Base-by-base conservation (phyloP, 2,329 filamentous ascomycete species). In the Penicillium sp. region DNA sequence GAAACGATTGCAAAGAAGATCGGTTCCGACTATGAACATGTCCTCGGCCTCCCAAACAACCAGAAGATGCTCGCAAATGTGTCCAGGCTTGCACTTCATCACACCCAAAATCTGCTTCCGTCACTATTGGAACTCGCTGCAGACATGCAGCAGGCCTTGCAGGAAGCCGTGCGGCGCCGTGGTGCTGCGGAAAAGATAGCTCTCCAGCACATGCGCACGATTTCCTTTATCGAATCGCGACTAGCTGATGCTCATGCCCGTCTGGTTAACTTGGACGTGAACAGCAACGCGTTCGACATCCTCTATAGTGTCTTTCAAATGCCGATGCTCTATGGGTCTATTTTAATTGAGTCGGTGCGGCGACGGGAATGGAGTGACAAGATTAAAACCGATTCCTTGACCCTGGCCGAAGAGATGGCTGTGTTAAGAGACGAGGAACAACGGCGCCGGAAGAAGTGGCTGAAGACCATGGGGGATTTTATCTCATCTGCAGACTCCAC, bases 321-420 rank as follows among this genome's bases (percentile, higher is more conserved):
- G 24, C 93, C 93, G 0, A 85, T 86, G 46, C 83, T 95, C 58
- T 98, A 97, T 65, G 90, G 90, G 0, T 90, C 89, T 2, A 86
- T 95, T 48, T 74, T 95, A 16, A 80, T 88, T 3, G 93, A 98
- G 69, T 86, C 89, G 13, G 81, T 96, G 32, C 81, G 87, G 47
- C 84, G 93, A 18, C 84, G 84, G 27, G 90, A 96, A 69, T 98
- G 93, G 90, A 82, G 81, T 10, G 88, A 95, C 42, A 95, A 95
- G 69, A 85, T 97, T 67, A 88, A 86, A 63, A 79, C 81, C 2
- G 93, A 97, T 60, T 93, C 91, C 0, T 84, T 87, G 2, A 88
- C 86, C 0, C 73, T 98, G 22, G 89, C 89, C 22, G 94, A 97
- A 65, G 91, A 97, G 63, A 88, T 97, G 78, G 88, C 89, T 1